Percentiles rank a stretch among this genome's conserved stretches.
Evolutionary conservation across 2,329 filamentous ascomycete genomes (phyloP).

Genomic region (Stachybotrys echinatus): DNA sequence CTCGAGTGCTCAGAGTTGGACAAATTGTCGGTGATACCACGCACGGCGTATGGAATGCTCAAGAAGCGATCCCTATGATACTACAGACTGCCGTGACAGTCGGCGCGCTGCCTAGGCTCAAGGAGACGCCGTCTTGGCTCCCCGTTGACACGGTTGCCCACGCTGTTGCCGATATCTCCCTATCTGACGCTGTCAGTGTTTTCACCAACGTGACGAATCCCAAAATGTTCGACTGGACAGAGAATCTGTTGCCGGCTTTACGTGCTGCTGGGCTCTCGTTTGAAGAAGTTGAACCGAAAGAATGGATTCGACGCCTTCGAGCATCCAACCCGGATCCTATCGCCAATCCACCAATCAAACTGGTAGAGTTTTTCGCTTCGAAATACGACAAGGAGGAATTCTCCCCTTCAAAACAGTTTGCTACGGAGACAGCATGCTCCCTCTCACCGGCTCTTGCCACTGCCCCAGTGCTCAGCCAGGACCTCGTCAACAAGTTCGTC

Average conservation of each 20-base stretch:
- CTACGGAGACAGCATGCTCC: slow-evolving; percentile 30
- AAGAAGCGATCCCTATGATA: slow-evolving; percentile 47
- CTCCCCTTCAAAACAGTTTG: slow-evolving; percentile 33
- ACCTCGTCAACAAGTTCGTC: slow-evolving; percentile 32
- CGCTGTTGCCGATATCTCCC: slow-evolving; percentile 30
- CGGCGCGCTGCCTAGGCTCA: slow-evolving; percentile 38
- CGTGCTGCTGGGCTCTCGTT: slow-evolving; percentile 34
- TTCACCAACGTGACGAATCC: slow-evolving; percentile 45
- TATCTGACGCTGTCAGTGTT: slow-evolving; percentile 21
- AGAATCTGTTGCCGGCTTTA: slow-evolving; percentile 43
- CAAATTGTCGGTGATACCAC: slow-evolving; percentile 43
- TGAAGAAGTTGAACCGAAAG: slow-evolving; percentile 31
- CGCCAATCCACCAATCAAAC: slow-evolving; percentile 44
- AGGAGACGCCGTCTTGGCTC: slow-evolving; percentile 37
- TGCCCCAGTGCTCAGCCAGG: slow-evolving; percentile 24
- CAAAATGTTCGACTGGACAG: slow-evolving; percentile 41
- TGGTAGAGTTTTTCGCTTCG: slow-evolving; percentile 43
- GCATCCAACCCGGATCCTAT: slow-evolving; percentile 35
- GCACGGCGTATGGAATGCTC: slow-evolving; percentile 43
- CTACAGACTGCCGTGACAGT: slow-evolving; percentile 38
- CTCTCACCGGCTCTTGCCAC: slow-evolving; percentile 38
- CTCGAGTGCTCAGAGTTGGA: slow-evolving; percentile 38
- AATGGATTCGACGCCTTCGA: slow-evolving; percentile 37
- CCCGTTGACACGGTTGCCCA: slow-evolving; percentile 36
- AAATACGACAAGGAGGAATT: slow-evolving; percentile 37